phyloP scores from a whole-genome alignment of 148 eudicot species.

The Diospyros lotus region DNA sequence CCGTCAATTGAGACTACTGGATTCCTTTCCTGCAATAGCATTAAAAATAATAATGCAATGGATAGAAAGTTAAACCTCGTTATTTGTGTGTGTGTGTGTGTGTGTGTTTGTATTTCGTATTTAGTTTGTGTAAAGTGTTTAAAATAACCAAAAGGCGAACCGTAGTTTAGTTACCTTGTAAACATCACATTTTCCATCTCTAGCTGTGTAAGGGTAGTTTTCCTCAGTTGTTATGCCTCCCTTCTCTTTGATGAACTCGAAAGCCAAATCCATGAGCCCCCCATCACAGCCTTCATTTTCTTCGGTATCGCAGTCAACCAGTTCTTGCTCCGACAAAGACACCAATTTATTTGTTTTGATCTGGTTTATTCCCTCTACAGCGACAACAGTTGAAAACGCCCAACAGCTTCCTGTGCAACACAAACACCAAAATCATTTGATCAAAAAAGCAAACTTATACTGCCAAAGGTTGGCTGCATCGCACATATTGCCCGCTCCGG shows the following conservation, averaged over 20 bases:
- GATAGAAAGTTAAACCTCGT: no score
- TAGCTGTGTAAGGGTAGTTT: conserved; percentile 63
- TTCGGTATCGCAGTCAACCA: conserved; percentile 75
- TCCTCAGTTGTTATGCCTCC: conserved; percentile 77
- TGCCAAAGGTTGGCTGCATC: no score
- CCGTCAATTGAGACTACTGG: conserved; percentile 81
- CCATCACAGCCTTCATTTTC: conserved; percentile 83
- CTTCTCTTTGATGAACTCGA: conserved; percentile 56
- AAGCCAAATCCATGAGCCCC: conserved; percentile 83
- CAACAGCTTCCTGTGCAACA: conserved; percentile 80
- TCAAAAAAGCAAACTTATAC: no score
- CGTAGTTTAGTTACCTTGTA: conserved; percentile 35
- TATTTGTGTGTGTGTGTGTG: no score
- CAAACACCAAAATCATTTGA: no score
- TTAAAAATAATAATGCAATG: no score
- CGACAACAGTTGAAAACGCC: conserved; percentile 88
- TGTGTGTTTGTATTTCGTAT: no score
- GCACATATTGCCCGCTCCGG: no score
- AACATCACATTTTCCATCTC: conserved; percentile 55
- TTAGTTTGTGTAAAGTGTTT: no score
- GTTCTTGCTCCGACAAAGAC: conserved; percentile 84
- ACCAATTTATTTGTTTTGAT: conserved; percentile 73
- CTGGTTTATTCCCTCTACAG: conserved; percentile 85
- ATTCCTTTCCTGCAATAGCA: conserved; percentile 33
- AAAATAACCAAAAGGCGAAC: not conserved